Conservation (phyloP, 106 monocot species). For the Cymbidium sinense region DNA sequence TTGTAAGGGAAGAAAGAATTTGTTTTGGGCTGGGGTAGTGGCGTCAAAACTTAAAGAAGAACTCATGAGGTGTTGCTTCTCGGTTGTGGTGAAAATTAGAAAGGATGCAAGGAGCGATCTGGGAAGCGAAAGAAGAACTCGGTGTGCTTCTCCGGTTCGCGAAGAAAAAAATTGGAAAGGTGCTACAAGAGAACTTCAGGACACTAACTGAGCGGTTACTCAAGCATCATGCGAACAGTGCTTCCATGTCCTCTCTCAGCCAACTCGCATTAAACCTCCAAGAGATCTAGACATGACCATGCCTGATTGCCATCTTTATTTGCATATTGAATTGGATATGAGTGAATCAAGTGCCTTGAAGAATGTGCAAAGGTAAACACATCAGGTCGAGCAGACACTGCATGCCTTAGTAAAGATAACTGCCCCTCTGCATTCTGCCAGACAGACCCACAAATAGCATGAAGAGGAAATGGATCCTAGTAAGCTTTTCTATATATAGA, state of each 20-base stretch:
- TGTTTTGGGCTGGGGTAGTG: no score
- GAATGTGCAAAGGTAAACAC: slow-evolving; percentile 84
- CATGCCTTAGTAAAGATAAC: slow-evolving; percentile 84
- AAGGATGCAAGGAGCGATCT: no score
- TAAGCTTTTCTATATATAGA: slow-evolving; percentile 70
- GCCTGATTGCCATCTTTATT: slow-evolving; percentile 63
- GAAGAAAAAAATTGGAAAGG: no score
- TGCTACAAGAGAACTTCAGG: slow-evolving; percentile 76
- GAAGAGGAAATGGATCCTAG: slow-evolving; percentile 86
- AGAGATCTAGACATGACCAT: slow-evolving; percentile 85
- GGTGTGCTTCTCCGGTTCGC: no score
- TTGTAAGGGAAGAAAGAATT: no score
- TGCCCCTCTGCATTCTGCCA: slow-evolving; percentile 96
- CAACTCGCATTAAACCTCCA: slow-evolving; percentile 76
- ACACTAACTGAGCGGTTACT: slow-evolving; percentile 55
- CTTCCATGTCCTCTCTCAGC: slow-evolving; percentile 80
- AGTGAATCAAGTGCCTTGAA: slow-evolving; percentile 61
- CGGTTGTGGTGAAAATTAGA: no score
- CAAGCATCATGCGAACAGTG: slow-evolving; percentile 55
- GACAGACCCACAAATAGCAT: slow-evolving; percentile 69
- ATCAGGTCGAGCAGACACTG: slow-evolving; percentile 53
- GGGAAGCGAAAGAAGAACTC: no score
- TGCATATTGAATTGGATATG: slow-evolving; percentile 29
- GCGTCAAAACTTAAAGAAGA: no score
- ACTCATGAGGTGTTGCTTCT: no score